These are phyloP conservation scores for Pyrenula massariospora DNA, from an alignment of 495 filamentous ascomycete genomes.

Conservation along the genomic window DNA sequence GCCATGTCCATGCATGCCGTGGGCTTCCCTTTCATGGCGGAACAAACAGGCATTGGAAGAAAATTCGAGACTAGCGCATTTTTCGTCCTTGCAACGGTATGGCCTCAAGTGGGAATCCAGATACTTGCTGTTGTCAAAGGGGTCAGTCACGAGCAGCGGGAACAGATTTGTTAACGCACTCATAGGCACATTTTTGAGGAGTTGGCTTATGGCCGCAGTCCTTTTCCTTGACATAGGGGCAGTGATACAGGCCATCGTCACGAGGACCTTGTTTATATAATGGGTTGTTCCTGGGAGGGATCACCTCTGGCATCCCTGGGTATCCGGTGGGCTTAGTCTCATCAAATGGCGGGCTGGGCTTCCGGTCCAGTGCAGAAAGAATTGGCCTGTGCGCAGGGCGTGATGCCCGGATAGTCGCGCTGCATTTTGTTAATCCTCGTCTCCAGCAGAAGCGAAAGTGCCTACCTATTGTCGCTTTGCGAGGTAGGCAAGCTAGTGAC, in stretches of 20 bases:
- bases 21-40: constrained; percentile 86
- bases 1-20: constrained; percentile 88
- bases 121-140: constrained; percentile 60
- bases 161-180: constrained; percentile 46
- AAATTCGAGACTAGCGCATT: constrained; percentile 60
- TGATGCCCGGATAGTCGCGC: background rate
- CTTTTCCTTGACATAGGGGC: constrained; percentile 62
- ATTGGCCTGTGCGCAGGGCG: background rate
- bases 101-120: constrained; percentile 90
- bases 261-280: background rate
- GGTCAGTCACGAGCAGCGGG: constrained; percentile 12
- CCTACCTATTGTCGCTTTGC: background rate
- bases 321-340: background rate
- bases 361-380: background rate
- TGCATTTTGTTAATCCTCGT: background rate
- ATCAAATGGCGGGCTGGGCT: background rate
- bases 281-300: background rate
- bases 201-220: constrained; percentile 75
- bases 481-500: background rate
- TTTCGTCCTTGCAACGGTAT: constrained; percentile 74
- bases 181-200: constrained; percentile 94
- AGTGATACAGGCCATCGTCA: constrained; percentile 73
- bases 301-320: background rate
- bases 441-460: too few species aligned
- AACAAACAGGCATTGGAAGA: constrained; percentile 92